Base-by-base conservation (phyloP, 1,284 basidiomycete genomes). In the Agroathelia rolfsii region DNA sequence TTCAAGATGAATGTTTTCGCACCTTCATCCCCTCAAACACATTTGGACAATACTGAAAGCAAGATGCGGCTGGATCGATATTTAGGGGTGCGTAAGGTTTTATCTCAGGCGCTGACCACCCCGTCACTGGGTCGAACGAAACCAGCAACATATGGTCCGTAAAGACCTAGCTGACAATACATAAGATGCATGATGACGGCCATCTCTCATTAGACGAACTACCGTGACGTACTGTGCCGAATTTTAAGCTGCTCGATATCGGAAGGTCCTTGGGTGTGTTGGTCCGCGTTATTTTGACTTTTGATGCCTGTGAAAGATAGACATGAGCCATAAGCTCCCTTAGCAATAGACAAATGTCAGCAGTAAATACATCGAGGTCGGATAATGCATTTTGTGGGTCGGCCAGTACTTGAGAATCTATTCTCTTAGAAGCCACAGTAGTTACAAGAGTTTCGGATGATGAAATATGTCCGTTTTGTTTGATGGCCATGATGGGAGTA, bases 1-100 rank as follows among this genome's bases (percentile, higher is more conserved):
- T n/a, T 11, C 12, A 12, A 25, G 9, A 23, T 25, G 24, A 6
- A 20, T 22, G n/a, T 18, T 4, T 6, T 42, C 52, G 11, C 21
- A 70, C 76, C 67, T 94, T 93, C 79, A 92, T 83, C 2, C 89
- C 89, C 52, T 93, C 88, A 41, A 90, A 93, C 3, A 86, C 61
- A 40, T 72, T 83, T 2, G 77, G 64, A 10, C 74, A 76, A 49
- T 92, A 93, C 32, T 85, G 80, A 42, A 85, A 66, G 42, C 76
- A 77, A 10, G 74, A 83, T 51, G 76, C 62, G 10, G 75, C 64
- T 1, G 89, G 88, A 44, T 90, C 84, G 14, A 93, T 58, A 12
- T 51, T 49, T 20, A 93, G 49, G 1, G 82, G 79, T 0, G 65
- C 78, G 40, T 78, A 82, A 0, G 87, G 84, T 48, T 78, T 78